phyloP scores from a whole-genome alignment of 306 rosid genomes.

The Oemleria cerasiformis region DNA sequence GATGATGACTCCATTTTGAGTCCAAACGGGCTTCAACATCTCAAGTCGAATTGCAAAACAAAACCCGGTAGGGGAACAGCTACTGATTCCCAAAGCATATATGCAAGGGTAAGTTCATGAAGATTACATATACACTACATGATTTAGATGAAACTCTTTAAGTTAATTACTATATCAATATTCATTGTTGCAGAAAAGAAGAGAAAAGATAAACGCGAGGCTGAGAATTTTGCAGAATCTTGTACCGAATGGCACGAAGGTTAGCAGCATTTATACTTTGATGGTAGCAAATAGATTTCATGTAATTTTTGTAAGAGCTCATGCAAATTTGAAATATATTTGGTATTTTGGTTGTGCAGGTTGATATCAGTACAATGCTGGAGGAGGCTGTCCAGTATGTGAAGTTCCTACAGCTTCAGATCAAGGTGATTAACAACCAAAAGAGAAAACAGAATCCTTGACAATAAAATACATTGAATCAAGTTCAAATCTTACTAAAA shows the following conservation, averaged over 20 bases:
- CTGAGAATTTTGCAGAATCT: conserved; percentile 68
- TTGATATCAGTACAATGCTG: conserved; percentile 96
- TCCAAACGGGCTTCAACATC: conserved; percentile 35
- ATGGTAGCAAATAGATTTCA: background rate
- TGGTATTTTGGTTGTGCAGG: conserved; percentile 40
- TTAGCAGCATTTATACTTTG: background rate
- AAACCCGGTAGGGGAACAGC: conserved; percentile 54
- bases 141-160: background rate
- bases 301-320: background rate
- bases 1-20: conserved; percentile 50
- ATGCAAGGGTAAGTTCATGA: conserved; percentile 62
- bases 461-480: background rate
- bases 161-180: background rate
- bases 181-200: conserved; percentile 79
- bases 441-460: background rate
- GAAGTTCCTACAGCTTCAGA: conserved; percentile 87
- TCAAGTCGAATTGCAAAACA: too few species aligned
- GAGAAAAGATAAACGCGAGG: conserved; percentile 85
- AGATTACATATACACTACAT: too few species aligned
- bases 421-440: conserved; percentile 64
- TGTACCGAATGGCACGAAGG: conserved; percentile 95
- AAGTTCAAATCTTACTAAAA: background rate
- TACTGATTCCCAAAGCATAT: conserved; percentile 77
- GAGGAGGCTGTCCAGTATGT: conserved; percentile 90
- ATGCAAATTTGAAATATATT: conserved; percentile 3